Conservation (phyloP, 352 stramenopile genomes). For the Phytophthora hibernalis region DNA sequence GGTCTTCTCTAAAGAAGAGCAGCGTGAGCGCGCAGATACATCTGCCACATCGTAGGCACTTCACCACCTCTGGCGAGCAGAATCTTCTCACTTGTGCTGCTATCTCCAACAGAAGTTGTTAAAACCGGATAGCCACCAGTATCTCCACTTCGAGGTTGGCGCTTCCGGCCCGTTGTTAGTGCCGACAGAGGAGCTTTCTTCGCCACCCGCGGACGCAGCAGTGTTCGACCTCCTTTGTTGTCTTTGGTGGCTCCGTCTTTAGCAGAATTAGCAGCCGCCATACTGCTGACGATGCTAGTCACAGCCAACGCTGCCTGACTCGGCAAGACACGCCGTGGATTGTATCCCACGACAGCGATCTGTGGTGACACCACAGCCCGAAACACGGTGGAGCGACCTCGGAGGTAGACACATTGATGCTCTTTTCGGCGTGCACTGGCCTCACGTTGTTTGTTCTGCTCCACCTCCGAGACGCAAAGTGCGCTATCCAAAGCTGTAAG, state of each 20-base stretch:
- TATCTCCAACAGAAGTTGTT: slow-evolving; percentile 10
- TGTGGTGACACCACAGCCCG: slow-evolving; percentile 50
- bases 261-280: background rate
- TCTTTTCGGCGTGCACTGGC: slow-evolving; percentile 53
- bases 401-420: slow-evolving; percentile 66
- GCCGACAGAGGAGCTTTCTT: slow-evolving; percentile 19
- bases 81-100: slow-evolving; percentile 21
- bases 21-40: slow-evolving; percentile 40
- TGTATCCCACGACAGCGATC: slow-evolving; percentile 54
- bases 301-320: background rate
- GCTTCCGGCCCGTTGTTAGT: slow-evolving; percentile 19
- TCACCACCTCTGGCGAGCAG: slow-evolving; percentile 28
- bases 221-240: slow-evolving; percentile 21
- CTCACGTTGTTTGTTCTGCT: slow-evolving; percentile 42
- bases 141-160: slow-evolving; percentile 25
- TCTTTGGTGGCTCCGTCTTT: slow-evolving; percentile 30
- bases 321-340: slow-evolving; percentile 41
- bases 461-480: slow-evolving; percentile 42
- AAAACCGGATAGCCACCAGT: slow-evolving; percentile 6
- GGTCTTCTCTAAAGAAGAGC: slow-evolving; percentile 27
- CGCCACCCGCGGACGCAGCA: slow-evolving; percentile 19
- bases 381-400: slow-evolving; percentile 54
- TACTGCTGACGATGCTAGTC: background rate
- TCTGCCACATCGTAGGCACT: slow-evolving; percentile 47
- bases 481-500: slow-evolving; percentile 56